Evolutionary conservation across 139 green algal species (phyloP), one percentile per base, ranked within the genome.

Genomic region (Choricystis sp.): DNA sequence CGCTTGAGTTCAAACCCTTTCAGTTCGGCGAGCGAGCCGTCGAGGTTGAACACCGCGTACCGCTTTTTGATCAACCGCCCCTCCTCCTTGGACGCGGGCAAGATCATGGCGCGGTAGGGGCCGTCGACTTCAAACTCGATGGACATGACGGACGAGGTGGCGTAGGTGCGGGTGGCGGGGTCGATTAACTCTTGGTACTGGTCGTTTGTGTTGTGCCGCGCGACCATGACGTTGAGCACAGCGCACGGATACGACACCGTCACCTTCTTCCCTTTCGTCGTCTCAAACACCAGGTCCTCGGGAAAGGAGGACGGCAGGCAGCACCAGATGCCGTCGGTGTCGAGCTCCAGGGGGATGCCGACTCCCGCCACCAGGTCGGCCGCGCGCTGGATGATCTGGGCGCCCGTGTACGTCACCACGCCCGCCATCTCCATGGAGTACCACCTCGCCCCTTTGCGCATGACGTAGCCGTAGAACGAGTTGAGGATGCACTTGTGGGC

Each of bases 401-500:
- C 92, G 3, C 92, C 92, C 27, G 88, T 95, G 83, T 95, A 87
- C 3, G 92, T 98, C 20, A 96, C 89, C 48, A 97, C 91, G 16
- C 92, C 92, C 16, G 92, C 92, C 92, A 98, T 98, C 77, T 98
- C 92, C 92, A 98, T 98, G 66, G 74, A 88, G 77, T 97, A 98
- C 92, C 92, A 98, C 27, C 92, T 80, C 3, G 92, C 88, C 16
- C 91, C 92, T 71, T 89, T 90, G 63, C 87, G 81, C 86, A 94
- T 94, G 58, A 94, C 86, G 69, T 94, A 95, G 64, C 86, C 89
- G 75, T 96, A 96, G 75, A 96, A 96, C 26, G 81, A 94, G 81
- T 98, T 98, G 67, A 98, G 83, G 78, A 98, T 98, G 85, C 92
- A 98, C 84, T 98, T 98, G 85, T 98, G 92, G 25, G 92, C 92